Evolutionary conservation across 768 basidiomycete genomes (phyloP), one percentile per base, ranked within the genome.

Genomic region (Kwoniella sp.): DNA sequence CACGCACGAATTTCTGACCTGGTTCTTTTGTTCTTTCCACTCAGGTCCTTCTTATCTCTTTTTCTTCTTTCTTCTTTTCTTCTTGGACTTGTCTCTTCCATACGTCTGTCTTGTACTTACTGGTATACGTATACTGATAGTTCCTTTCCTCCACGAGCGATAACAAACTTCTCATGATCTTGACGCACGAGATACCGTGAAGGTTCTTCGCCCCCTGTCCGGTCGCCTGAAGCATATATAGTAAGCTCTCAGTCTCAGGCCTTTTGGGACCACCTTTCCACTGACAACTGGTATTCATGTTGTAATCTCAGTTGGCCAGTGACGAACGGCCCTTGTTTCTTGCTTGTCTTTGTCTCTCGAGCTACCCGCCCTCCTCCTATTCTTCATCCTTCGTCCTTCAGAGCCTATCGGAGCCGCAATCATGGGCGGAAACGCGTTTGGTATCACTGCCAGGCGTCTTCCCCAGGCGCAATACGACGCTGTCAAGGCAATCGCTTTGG

Each of bases 371-470:
- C 34, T 34, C 5, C 34, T 34, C 13, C 34, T 34, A 34, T 34
- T 34, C n/a, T n/a, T n/a, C n/a, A n/a, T n/a, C n/a, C n/a, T n/a
- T n/a, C n/a, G 34, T 13, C 34, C 13, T 34, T 34, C 7, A 34
- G 34, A 13, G 34, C 13, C 34, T 13, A 5, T 34, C 13, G 34
- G 17, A 48, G 5, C 5, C 23, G 17, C 31, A 29, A 54, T 25
- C 8, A 75, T 75, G 73, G 73, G 73, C 22, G 73, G 73, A 25
- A 68, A 70, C 54, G 73, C 71, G 25, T 75, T 75, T 55, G 23
- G 34, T 12, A 55, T 55, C 37, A 29, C 69, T 20, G 73, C 68
- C 25, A 55, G 53, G 30, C 68, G 73, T 8, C 61, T 75, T 4
- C 38, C 71, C 23, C 67, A 71, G 12, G 28, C 38, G 8, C 63